Percentiles rank a stretch among this genome's conserved stretches.
These are phyloP conservation scores for Zasmidium cellare DNA, from an alignment of 2,329 filamentous ascomycete genomes.

Conservation along the genomic window DNA sequence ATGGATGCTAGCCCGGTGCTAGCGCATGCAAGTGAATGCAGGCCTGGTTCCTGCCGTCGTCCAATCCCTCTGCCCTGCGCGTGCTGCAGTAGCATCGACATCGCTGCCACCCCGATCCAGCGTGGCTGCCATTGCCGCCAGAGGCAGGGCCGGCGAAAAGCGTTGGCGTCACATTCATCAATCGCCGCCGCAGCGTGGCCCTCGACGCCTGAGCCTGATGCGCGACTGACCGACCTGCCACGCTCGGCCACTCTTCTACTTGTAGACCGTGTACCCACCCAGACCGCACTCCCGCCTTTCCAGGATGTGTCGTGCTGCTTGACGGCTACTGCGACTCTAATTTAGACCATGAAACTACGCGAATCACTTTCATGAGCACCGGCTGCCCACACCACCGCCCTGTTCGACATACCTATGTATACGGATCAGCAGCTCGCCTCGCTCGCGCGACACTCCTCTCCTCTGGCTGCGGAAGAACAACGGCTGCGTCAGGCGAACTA, in stretches of 20 bases:
- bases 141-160: not conserved
- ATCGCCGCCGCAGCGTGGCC: no score
- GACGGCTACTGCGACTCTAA: conserved; percentile 24
- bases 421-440: conserved; percentile 16
- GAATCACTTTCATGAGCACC: conserved; percentile 16
- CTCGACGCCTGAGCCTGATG: no score
- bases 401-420: conserved; percentile 15
- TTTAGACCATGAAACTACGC: conserved; percentile 24
- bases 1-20: no score
- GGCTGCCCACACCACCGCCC: conserved; percentile 3
- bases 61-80: not conserved
- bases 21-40: not conserved
- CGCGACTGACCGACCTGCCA: not conserved
- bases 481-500: conserved; percentile 14
- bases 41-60: not conserved
- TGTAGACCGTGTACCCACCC: conserved; percentile 6
- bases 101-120: not conserved
- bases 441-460: conserved; percentile 10
- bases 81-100: not conserved
- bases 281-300: not conserved
- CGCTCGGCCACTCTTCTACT: not conserved
- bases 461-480: conserved; percentile 16
- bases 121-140: not conserved
- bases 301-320: not conserved
- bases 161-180: not conserved